Evolutionary conservation across 2,329 filamentous ascomycete species (phyloP).

Genomic region (Fusarium robinianum): DNA sequence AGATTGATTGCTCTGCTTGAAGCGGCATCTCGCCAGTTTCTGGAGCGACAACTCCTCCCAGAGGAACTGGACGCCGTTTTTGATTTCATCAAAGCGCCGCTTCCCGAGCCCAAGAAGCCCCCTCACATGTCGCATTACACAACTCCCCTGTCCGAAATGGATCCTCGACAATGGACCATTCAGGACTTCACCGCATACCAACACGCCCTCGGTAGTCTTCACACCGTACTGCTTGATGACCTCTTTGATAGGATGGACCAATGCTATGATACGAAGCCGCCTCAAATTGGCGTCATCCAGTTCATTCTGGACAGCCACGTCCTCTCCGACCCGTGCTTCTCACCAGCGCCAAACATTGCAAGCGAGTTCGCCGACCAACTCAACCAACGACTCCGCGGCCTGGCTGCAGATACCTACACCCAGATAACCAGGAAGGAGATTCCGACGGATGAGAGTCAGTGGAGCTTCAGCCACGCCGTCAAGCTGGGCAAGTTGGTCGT

Average conservation of each 20-base stretch:
- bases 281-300: slow-evolving; percentile 78
- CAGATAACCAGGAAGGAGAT: slow-evolving; percentile 79
- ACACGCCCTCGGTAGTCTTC: slow-evolving; percentile 71
- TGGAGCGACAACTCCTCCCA: slow-evolving; percentile 79
- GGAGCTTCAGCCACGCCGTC: slow-evolving; percentile 91
- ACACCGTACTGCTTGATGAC: slow-evolving; percentile 84
- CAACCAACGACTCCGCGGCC: slow-evolving; percentile 70
- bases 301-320: slow-evolving; percentile 82
- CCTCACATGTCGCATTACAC: slow-evolving; percentile 58
- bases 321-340: slow-evolving; percentile 76
- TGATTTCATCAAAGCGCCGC: slow-evolving; percentile 75
- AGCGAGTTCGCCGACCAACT: slow-evolving; percentile 74
- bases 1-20: slow-evolving; percentile 82
- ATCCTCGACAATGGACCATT: slow-evolving; percentile 67
- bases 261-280: slow-evolving; percentile 87
- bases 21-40: slow-evolving; percentile 81
- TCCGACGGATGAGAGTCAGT: slow-evolving; percentile 77
- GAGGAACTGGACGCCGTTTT: slow-evolving; percentile 85
- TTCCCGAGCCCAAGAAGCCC: slow-evolving; percentile 67
- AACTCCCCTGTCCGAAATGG: slow-evolving; percentile 59
- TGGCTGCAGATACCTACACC: slow-evolving; percentile 79
- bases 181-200: slow-evolving; percentile 73
- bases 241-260: slow-evolving; percentile 85
- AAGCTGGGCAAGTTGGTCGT: slow-evolving; percentile 85
- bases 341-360: slow-evolving; percentile 69